Evolutionary conservation across 305 asterid genomes (phyloP).

Genomic region (Solanum chacoense): DNA sequence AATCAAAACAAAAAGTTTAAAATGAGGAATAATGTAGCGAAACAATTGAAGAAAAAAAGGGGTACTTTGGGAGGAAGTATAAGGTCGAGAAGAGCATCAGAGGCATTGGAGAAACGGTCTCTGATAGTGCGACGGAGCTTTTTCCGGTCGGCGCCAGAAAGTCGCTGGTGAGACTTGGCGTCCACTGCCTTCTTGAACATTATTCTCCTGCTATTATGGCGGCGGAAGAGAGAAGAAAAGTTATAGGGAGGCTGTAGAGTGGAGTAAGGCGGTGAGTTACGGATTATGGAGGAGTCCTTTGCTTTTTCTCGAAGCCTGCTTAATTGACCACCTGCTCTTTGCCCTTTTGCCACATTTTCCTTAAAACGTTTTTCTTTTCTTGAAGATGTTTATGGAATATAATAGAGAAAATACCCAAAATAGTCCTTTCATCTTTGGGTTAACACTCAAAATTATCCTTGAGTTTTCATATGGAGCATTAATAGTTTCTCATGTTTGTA

Average conservation of each 20-base stretch:
- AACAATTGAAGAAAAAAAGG: neutral
- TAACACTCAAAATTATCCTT: too few species aligned
- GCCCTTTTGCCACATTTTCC: neutral
- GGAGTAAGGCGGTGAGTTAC: neutral
- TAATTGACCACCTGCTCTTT: neutral
- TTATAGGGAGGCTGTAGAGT: neutral
- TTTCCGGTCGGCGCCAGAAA: slow-evolving; percentile 95
- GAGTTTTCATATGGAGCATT: too few species aligned
- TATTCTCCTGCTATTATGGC: neutral
- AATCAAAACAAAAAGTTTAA: neutral
- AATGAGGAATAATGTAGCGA: neutral
- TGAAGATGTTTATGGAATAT: neutral
- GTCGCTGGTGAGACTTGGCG: slow-evolving; percentile 86
- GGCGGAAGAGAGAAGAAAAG: neutral
- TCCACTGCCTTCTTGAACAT: slow-evolving; percentile 94
- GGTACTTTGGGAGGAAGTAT: slow-evolving; percentile 84
- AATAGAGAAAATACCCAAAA: too few species aligned
- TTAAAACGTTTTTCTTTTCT: neutral
- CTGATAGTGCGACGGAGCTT: slow-evolving; percentile 64
- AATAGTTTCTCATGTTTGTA: too few species aligned
- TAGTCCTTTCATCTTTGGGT: too few species aligned
- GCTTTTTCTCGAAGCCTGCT: neutral
- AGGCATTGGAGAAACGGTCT: slow-evolving; percentile 56
- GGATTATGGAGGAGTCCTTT: neutral
- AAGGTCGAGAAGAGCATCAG: slow-evolving; percentile 61